Percentiles rank a stretch among this genome's conserved stretches.
Conservation (phyloP, 1,139 yeast species). For the Scheffersomyces segobiensis region DNA sequence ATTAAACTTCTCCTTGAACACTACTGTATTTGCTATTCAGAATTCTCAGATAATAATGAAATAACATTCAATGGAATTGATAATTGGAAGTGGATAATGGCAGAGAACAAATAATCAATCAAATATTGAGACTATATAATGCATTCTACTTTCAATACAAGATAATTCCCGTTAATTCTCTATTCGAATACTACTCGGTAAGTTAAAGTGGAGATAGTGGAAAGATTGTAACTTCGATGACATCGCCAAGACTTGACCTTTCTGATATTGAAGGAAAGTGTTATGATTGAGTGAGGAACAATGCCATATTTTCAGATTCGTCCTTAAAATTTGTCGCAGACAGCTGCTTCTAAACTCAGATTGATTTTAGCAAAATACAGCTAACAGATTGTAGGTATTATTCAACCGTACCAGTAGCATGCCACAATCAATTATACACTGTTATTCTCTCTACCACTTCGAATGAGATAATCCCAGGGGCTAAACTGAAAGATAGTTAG, state of each 20-base stretch:
- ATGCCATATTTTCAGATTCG: too few species aligned
- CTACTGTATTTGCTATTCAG: constrained; percentile 55
- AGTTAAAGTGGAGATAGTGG: too few species aligned
- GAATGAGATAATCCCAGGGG: background rate
- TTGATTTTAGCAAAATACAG: too few species aligned
- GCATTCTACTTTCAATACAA: background rate
- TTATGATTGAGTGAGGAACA: too few species aligned
- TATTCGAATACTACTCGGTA: too few species aligned
- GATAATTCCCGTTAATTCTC: background rate
- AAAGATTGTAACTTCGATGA: background rate
- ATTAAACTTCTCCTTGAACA: constrained; percentile 71
- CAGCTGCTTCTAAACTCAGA: too few species aligned
- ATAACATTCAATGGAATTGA: constrained; percentile 8
- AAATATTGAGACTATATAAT: background rate
- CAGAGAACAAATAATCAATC: background rate
- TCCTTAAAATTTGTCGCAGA: too few species aligned
- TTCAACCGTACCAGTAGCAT: background rate
- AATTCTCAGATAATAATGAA: constrained; percentile 2
- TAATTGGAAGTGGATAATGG: constrained; percentile 9
- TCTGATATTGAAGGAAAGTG: background rate
- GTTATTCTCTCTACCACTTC: background rate
- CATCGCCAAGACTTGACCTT: too few species aligned
- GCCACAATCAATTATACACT: too few species aligned
- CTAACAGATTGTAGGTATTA: background rate
- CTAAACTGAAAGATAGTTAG: background rate